Base-by-base conservation (phyloP, 345 rosid species). In the Hevea brasiliensis region DNA sequence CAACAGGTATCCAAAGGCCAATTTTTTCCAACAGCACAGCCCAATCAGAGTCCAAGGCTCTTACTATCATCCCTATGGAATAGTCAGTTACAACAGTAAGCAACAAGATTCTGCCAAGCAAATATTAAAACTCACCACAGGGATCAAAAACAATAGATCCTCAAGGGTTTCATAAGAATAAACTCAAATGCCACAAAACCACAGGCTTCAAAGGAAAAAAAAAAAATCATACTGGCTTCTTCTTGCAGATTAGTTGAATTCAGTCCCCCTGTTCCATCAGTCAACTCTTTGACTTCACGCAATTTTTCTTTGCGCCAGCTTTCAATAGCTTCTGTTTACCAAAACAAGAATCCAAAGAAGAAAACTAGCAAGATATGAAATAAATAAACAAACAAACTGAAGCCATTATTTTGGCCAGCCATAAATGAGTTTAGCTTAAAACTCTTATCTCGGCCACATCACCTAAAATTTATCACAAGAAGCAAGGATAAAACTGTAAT, bases 1-100 rank as follows among this genome's bases (percentile, higher is more conserved):
- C 92, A 81, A 77, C 67, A 42, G 99, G 99, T 70, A 96, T 75
- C 96, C 97, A 96, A 56, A 93, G 85, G 45, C 98, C 99, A 68
- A 96, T 85, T 44, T 90, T 90, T 84, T 93, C 99, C 44, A 80
- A 89, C 61, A 96, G 81, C 55, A 78, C 82, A 79, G 83, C 87
- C 98, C 98, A 93, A 73, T 83, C 84, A 73, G 92, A 83, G 82
- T 88, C 91, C 86, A 96, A 78, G 66, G 92, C 93, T 86, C 82
- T 91, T 74, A 74, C 81, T 65, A 93, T 84, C 81, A 89, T 75
- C 59, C 81, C 98, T 96, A 70, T 35, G 77, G n/a, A 61, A 65
- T 41, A 59, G 72, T 66, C 47, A 47, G 41, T 57, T 53, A 21
- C 24, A 68, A 40, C 18, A 56, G 60, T 47, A 23, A 78, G 66